Conservation (phyloP, 352 stramenopile genomes). For the Phytophthora cryptogea region DNA sequence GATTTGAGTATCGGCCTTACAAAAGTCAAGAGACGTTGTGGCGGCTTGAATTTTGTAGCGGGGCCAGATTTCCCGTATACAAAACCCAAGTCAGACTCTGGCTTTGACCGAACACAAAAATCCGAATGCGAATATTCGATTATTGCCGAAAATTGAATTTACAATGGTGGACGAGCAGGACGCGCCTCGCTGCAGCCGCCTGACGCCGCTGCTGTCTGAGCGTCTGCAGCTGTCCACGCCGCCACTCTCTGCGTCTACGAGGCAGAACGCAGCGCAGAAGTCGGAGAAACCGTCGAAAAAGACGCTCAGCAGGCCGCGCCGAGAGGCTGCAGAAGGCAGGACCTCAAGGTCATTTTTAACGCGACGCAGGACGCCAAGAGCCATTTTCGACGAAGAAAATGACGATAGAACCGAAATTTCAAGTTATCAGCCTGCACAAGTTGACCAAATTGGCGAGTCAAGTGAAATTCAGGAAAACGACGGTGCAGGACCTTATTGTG, state of each 20-base stretch:
- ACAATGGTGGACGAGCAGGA: neutral
- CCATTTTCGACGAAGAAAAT: slow-evolving; percentile 26
- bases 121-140: neutral
- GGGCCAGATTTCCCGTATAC: no score
- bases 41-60: no score
- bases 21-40: no score
- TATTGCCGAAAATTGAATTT: neutral
- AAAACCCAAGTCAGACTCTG: no score
- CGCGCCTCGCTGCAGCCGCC: slow-evolving; percentile 3
- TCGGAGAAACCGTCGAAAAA: slow-evolving; percentile 11
- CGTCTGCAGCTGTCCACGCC: slow-evolving; percentile 29
- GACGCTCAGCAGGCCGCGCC: neutral
- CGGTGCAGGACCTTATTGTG: slow-evolving; percentile 6
- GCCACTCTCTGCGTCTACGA: slow-evolving; percentile 1
- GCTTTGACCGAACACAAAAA: no score
- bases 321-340: neutral
- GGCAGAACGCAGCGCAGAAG: slow-evolving; percentile 7
- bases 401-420: neutral
- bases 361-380: slow-evolving; percentile 6
- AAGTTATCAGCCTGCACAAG: neutral
- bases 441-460: neutral
- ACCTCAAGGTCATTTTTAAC: slow-evolving; percentile 1
- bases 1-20: no score
- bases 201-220: slow-evolving; percentile 27
- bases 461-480: neutral